Evolutionary conservation across 2,329 filamentous ascomycete species (phyloP), one percentile per base, ranked within the genome.

Genomic region (Rhytidhysteron rufulum): DNA sequence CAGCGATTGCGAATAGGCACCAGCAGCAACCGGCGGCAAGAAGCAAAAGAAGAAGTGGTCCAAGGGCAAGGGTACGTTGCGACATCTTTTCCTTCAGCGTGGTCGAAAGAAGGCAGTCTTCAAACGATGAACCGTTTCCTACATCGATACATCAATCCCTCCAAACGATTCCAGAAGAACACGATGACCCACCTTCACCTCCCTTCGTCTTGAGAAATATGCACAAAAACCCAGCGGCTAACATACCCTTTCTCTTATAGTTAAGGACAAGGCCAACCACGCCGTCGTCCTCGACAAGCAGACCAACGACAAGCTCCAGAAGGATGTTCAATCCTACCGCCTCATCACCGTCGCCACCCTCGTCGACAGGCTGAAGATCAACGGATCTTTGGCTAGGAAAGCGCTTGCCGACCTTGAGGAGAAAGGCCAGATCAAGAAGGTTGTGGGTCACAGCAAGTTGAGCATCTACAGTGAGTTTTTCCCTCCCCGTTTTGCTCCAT

Each of bases 221-320:
- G n/a, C 31, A 7, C 31, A 48, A 35, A 39, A 44, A 44, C 44
- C 44, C 39, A 32, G 41, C 32, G 22, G 58, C 54, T 61, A 39
- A 63, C 53, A 52, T 22, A 32, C 27, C 10, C 30, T 46, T 11
- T 17, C 39, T 50, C 45, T 41, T 54, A 79, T 73, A 89, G 93
- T 98, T 81, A 98, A 98, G 93, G 93, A 98, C 84, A 98, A 98
- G 90, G 91, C 93, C 77, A 86, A 97, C 75, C 93, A 98, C 83
- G 88, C 87, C 74, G 93, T 98, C 75, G 81, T 97, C 70, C 88
- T 98, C 77, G 93, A 98, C 82, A 98, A 98, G 85, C 70, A 79
- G 76, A 95, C 86, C 69, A 86, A 86, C 60, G 93, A 98, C 78
- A 95, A 94, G 82, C 89, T 98, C 74, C 86, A 95, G 82, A 98